These are phyloP conservation scores for Rutstroemia sydowiana DNA, from an alignment of 2,329 filamentous ascomycete species.

Conservation along the genomic window DNA sequence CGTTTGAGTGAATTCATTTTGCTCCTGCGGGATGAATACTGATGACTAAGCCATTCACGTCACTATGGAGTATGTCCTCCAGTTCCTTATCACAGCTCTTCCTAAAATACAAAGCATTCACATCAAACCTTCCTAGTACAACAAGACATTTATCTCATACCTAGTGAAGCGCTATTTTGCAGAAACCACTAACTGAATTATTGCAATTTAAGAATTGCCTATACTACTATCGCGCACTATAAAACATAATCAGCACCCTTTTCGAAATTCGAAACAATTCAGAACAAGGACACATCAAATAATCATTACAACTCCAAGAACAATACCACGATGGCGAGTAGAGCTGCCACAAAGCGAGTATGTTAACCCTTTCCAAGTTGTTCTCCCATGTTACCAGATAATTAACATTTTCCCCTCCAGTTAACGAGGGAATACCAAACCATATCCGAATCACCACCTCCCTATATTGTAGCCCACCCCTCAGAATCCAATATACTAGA, in stretches of 20 bases:
- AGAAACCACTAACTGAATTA: no score
- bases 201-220: no score
- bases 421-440: slow-evolving; percentile 58
- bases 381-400: not conserved
- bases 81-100: not conserved
- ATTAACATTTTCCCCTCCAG: slow-evolving; percentile 27
- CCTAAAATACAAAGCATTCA: no score
- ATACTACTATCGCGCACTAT: no score
- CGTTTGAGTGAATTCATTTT: not conserved
- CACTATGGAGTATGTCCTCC: no score
- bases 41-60: slow-evolving; percentile 9
- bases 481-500: slow-evolving; percentile 89
- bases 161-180: no score
- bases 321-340: slow-evolving; percentile 54
- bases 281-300: slow-evolving; percentile 2
- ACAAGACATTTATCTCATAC: no score
- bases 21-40: not conserved
- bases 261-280: not conserved
- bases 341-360: slow-evolving; percentile 66
- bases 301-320: slow-evolving; percentile 4
- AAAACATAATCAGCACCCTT: not conserved
- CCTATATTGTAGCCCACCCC: slow-evolving; percentile 82
- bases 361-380: not conserved
- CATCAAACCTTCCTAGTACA: no score
- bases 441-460: slow-evolving; percentile 69